A percentile compares a stretch with the other conserved stretches of the same genome.
Conservation (phyloP, 305 asterid species). For the Solanum hybrid region DNA sequence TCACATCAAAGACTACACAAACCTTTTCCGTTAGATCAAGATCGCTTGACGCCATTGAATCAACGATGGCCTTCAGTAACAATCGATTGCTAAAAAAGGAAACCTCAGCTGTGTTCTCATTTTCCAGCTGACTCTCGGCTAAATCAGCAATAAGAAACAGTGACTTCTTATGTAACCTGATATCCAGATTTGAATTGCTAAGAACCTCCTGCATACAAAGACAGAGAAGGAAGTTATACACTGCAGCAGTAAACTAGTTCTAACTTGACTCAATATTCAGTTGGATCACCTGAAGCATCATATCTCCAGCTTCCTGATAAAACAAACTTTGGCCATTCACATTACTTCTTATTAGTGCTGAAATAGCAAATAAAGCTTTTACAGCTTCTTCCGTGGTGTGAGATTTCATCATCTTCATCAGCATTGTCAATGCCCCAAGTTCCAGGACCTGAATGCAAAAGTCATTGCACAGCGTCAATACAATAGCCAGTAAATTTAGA, state of each 20-base stretch:
- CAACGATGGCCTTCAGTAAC: too few species aligned
- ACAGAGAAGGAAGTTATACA: neutral
- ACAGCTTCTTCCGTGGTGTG: slow-evolving; percentile 55
- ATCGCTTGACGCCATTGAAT: too few species aligned
- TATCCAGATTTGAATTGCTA: too few species aligned
- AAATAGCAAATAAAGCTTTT: slow-evolving; percentile 70
- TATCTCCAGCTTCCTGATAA: slow-evolving; percentile 53
- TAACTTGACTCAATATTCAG: neutral
- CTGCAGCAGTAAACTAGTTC: slow-evolving; percentile 2
- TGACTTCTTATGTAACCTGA: too few species aligned
- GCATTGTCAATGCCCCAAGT: slow-evolving; percentile 46
- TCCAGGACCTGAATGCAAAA: slow-evolving; percentile 51
- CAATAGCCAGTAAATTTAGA: neutral
- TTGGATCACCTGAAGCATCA: slow-evolving; percentile 67
- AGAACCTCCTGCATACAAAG: too few species aligned
- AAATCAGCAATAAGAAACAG: too few species aligned
- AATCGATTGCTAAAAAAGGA: too few species aligned
- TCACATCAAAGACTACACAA: too few species aligned
- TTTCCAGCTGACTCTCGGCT: too few species aligned
- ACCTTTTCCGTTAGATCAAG: too few species aligned
- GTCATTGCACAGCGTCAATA: slow-evolving; percentile 5
- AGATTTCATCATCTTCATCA: slow-evolving; percentile 57
- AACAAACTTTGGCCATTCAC: slow-evolving; percentile 48
- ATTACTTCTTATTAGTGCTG: slow-evolving; percentile 69
- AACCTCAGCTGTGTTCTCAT: too few species aligned